Conservation (phyloP, 768 basidiomycete genomes). For the Auricularia auricula-judae region DNA sequence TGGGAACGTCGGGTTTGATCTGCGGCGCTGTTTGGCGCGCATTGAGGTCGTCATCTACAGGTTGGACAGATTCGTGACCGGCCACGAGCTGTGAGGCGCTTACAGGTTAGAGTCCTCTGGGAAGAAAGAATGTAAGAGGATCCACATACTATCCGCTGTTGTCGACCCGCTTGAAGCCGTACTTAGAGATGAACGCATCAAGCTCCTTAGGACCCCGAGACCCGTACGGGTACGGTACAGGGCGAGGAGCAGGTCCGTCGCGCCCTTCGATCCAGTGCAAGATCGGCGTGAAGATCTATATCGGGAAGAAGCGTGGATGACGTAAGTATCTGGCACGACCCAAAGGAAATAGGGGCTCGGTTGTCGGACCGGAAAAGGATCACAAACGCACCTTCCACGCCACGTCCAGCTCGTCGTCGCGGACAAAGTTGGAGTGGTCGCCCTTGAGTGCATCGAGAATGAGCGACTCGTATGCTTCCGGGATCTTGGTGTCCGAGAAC, state of each 20-base stretch:
- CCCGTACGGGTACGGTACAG: constrained; percentile 79
- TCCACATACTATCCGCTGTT: constrained; percentile 58
- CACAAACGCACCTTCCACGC: constrained; percentile 78
- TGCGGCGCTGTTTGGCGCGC: neutral
- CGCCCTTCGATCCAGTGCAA: constrained; percentile 91
- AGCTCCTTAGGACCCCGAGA: constrained; percentile 87
- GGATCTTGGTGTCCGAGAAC: constrained; percentile 83
- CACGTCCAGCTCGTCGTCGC: constrained; percentile 91
- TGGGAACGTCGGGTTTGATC: neutral
- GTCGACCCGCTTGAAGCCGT: constrained; percentile 62
- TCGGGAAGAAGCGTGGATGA: neutral
- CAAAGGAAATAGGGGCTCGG: neutral
- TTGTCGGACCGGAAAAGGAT: neutral
- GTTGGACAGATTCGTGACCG: constrained; percentile 48
- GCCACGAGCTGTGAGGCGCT: constrained; percentile 48
- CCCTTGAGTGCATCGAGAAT: constrained; percentile 93
- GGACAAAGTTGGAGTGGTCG: constrained; percentile 99
- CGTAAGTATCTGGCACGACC: neutral
- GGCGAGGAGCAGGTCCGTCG: constrained; percentile 54
- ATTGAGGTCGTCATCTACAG: neutral
- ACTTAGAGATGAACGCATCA: constrained; percentile 60
- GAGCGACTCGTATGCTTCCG: constrained; percentile 92
- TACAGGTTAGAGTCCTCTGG: constrained; percentile 3
- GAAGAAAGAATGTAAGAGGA: constrained; percentile 5
- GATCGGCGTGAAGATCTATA: constrained; percentile 85